Base-by-base conservation (phyloP, 441 rosid genomes). In the Rhodomyrtus psidioides region DNA sequence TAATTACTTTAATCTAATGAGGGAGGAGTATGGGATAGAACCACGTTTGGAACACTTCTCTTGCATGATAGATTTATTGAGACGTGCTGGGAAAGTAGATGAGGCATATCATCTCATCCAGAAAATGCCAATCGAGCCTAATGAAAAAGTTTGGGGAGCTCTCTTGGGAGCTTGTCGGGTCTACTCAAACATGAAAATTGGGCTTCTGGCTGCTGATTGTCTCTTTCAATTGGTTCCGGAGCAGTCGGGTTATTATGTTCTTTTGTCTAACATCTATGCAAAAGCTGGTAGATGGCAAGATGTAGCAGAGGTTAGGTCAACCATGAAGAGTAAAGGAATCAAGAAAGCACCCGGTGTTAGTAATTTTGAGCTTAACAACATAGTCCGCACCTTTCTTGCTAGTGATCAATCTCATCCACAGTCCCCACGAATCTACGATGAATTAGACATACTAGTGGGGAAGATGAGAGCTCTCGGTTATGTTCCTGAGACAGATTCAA, bases 251-350 rank as follows among this genome's bases (percentile, higher is more conserved):
- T 93, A 93, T 83, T 91, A 93, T 62, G 95, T 92, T 79, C 88
- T 93, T 87, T 89, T 94, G 83, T 94, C 95, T 5, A 91, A 92
- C 86, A 91, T 93, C 1, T 94, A 92, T 85, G 96, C 96, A 46
- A 94, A 94, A 83, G 94, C 92, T 53, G 92, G 94, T 57, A 90
- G 90, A 88, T 94, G 96, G 96, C 87, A 89, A 82, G 92, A 90
- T 16, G 93, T 93, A 23, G 87, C 90, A 42, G 88, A 59, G 24
- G 87, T 93, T 49, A 92, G 94, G 84, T 81, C 88, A 82, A 58
- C 89, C 87, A 93, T 93, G 95, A 91, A 92, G 88, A 86, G 88
- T 7, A 93, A 90, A 89, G 93, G 96, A 55, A 83, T 94, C 58
- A 91, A 90, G 89, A 92, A 92, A 89, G 86, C 87, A 21, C 94